phyloP scores from a whole-genome alignment of 352 stramenopile genomes.

The Pythium brassicae region DNA sequence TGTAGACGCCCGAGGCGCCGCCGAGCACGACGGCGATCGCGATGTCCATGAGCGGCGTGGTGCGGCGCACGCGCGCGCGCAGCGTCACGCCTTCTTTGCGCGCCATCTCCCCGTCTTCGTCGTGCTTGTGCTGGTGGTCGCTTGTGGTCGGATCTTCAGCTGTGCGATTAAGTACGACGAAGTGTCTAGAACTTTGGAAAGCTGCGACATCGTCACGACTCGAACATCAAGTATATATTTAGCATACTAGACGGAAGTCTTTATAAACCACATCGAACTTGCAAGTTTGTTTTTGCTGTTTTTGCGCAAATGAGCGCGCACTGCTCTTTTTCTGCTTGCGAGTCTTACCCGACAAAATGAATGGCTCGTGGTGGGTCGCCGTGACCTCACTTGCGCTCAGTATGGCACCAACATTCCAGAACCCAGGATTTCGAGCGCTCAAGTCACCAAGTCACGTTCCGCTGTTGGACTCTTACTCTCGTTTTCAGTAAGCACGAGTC shows the following conservation, averaged over 20 bases:
- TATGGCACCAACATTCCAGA: too few relatives aligned
- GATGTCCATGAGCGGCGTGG: constrained; percentile 60
- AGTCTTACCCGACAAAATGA: background rate
- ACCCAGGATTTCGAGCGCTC: too few relatives aligned
- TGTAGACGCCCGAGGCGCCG: constrained; percentile 60
- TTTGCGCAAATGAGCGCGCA: background rate
- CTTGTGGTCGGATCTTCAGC: background rate
- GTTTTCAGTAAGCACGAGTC: too few relatives aligned
- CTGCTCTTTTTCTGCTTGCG: too few relatives aligned
- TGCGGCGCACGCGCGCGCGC: constrained; percentile 43
- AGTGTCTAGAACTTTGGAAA: too few relatives aligned
- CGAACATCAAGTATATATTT: too few relatives aligned
- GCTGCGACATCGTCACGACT: too few relatives aligned
- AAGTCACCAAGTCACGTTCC: too few relatives aligned
- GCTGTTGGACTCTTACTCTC: too few relatives aligned
- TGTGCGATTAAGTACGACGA: background rate
- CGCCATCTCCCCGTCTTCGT: constrained; percentile 23
- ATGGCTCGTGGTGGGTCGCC: too few relatives aligned
- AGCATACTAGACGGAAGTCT: background rate
- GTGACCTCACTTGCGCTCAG: too few relatives aligned
- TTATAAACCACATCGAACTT: constrained; percentile 3
- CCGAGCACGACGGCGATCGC: constrained; percentile 46
- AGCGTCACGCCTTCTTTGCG: constrained; percentile 41
- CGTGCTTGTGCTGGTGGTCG: background rate
- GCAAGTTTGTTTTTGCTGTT: background rate